phyloP scores from a whole-genome alignment of 345 rosid genomes.

The Gossypium thurberi region DNA sequence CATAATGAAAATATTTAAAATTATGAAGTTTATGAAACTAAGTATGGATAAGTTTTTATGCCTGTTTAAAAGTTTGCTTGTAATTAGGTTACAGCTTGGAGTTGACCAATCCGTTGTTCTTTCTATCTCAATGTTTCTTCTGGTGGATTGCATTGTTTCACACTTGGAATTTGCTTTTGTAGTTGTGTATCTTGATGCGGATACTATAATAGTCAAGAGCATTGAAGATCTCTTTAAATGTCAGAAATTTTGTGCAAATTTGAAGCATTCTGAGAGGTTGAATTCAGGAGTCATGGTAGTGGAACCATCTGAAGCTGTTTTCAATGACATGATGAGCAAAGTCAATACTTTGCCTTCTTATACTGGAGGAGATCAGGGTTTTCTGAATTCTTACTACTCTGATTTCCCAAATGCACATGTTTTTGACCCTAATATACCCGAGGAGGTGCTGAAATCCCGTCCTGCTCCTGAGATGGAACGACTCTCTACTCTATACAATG shows the following conservation, averaged over 20 bases:
- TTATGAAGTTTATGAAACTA: neutral
- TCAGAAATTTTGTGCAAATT: slow-evolving; percentile 75
- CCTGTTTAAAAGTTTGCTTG: neutral
- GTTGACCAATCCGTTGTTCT: neutral
- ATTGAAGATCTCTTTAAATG: slow-evolving; percentile 83
- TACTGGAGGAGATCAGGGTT: slow-evolving; percentile 95
- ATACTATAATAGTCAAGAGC: slow-evolving; percentile 88
- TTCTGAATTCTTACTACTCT: slow-evolving; percentile 72
- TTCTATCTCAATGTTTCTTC: neutral
- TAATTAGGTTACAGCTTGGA: neutral
- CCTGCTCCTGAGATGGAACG: slow-evolving; percentile 76
- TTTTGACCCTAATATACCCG: slow-evolving; percentile 61
- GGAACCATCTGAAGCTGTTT: slow-evolving; percentile 70
- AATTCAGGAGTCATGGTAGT: slow-evolving; percentile 98
- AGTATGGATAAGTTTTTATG: neutral
- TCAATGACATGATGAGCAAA: slow-evolving; percentile 79
- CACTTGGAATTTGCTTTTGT: slow-evolving; percentile 18
- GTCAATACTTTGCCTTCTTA: slow-evolving; percentile 71
- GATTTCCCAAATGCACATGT: slow-evolving; percentile 80
- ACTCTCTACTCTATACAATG: slow-evolving; percentile 84
- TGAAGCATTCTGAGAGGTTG: slow-evolving; percentile 92
- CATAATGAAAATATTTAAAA: neutral
- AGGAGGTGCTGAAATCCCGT: slow-evolving; percentile 50
- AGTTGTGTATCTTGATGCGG: slow-evolving; percentile 95
- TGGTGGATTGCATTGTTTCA: slow-evolving; percentile 5